A percentile compares a stretch with the other conserved stretches of the same genome.
These are phyloP conservation scores for Monoraphidium neglectum DNA, from an alignment of 139 green algal species.

Conservation along the genomic window DNA sequence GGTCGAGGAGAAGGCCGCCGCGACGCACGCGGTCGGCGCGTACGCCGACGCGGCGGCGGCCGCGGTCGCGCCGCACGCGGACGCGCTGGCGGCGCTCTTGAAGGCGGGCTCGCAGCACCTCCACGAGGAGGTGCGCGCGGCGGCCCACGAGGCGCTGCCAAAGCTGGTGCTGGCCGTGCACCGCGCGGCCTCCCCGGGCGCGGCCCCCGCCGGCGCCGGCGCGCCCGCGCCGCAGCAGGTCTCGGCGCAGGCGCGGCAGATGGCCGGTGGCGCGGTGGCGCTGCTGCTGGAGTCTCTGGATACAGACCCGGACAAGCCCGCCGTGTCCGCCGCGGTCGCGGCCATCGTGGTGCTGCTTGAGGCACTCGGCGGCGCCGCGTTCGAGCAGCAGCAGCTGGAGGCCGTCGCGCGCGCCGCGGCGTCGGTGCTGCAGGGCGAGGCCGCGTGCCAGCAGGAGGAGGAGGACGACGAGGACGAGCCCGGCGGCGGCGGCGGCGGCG, in stretches of 20 bases:
- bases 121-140: slow-evolving; percentile 66
- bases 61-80: slow-evolving; percentile 57
- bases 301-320: slow-evolving; percentile 47
- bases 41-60: slow-evolving; percentile 54
- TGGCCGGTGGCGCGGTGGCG: slow-evolving; percentile 14
- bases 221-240: slow-evolving; percentile 3
- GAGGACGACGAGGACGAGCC: slow-evolving; percentile 30
- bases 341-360: slow-evolving; percentile 12
- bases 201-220: no score
- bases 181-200: slow-evolving; percentile 6
- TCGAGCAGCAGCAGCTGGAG: slow-evolving; percentile 8
- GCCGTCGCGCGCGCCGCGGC: slow-evolving; percentile 4
- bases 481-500: slow-evolving; percentile 17
- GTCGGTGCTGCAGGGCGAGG: slow-evolving; percentile 44
- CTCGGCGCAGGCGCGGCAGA: slow-evolving; percentile 1
- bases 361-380: not conserved
- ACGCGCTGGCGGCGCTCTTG: slow-evolving; percentile 41
- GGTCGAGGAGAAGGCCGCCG: slow-evolving; percentile 76
- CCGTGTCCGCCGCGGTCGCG: slow-evolving; percentile 33
- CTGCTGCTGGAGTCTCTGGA: slow-evolving; percentile 43
- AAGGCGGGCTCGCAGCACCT: slow-evolving; percentile 49
- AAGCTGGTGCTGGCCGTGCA: slow-evolving; percentile 35
- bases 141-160: slow-evolving; percentile 39
- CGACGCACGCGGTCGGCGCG: slow-evolving; percentile 57
- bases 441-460: slow-evolving; percentile 44